phyloP scores from a whole-genome alignment of 306 rosid species.

The Astragalus glycyphyllos region DNA sequence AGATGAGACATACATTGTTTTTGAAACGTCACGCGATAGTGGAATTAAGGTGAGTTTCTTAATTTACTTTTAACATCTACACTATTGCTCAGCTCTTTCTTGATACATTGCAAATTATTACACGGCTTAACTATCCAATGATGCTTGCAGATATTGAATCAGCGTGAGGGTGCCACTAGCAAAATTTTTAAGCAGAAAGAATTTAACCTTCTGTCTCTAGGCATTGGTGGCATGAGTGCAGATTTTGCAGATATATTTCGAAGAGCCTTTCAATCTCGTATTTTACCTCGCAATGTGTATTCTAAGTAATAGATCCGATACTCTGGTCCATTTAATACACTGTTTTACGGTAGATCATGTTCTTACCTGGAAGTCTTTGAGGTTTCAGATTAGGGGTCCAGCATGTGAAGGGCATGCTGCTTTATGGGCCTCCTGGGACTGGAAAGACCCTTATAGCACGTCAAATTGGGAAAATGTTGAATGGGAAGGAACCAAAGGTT shows the following conservation, averaged over 20 bases:
- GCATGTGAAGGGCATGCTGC: constrained; percentile 98
- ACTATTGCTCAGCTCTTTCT: background rate
- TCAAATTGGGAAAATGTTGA: constrained; percentile 95
- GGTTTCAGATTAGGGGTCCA: constrained; percentile 88
- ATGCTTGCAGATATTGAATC: constrained; percentile 74
- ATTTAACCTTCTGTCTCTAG: constrained; percentile 89
- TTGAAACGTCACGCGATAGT: constrained; percentile 80
- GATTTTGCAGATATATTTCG: constrained; percentile 98
- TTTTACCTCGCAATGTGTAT: constrained; percentile 93
- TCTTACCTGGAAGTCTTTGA: constrained; percentile 51
- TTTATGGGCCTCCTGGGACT: constrained; percentile 99
- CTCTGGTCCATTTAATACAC: constrained; percentile 21
- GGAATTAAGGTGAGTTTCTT: constrained; percentile 81
- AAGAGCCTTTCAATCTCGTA: constrained; percentile 99
- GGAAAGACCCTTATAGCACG: constrained; percentile 99
- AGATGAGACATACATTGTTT: constrained; percentile 80
- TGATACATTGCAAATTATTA: constrained; percentile 22
- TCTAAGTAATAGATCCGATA: constrained; percentile 68
- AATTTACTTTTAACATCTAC: constrained; percentile 29
- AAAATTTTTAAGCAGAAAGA: constrained; percentile 89
- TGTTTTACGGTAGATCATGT: constrained; percentile 34
- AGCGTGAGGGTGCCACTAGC: constrained; percentile 92
- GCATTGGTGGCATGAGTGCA: constrained; percentile 92
- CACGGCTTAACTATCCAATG: constrained; percentile 31
- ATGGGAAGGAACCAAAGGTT: constrained; percentile 99